A percentile compares a stretch with the other conserved stretches of the same genome.
Conservation (phyloP, 2,329 filamentous ascomycete genomes). For the Drechslera avenae region DNA sequence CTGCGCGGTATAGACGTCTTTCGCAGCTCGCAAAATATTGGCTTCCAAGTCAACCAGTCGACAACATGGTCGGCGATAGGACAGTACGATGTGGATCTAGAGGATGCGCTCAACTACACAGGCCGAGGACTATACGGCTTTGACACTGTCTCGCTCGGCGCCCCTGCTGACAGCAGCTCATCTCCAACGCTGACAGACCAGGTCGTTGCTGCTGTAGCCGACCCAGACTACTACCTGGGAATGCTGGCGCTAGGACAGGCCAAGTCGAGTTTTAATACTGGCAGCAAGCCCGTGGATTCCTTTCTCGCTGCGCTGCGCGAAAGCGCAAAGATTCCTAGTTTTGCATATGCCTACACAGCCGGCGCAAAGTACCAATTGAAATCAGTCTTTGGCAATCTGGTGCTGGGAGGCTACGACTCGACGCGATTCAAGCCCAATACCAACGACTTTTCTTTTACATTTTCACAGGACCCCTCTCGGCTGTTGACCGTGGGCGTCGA, state of each 20-base stretch:
- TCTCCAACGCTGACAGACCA: conserved; percentile 33
- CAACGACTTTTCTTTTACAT: conserved; percentile 41
- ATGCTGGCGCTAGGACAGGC: conserved; percentile 37
- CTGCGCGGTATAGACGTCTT: conserved; percentile 40
- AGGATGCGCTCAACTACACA: conserved; percentile 36
- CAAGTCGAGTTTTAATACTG: conserved; percentile 38
- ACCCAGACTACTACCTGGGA: conserved; percentile 40
- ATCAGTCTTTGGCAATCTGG: conserved; percentile 43
- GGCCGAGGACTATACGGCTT: conserved; percentile 40
- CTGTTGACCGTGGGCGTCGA: conserved; percentile 42
- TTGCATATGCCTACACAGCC: conserved; percentile 45
- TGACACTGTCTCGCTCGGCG: conserved; percentile 37
- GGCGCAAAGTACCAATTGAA: conserved; percentile 44
- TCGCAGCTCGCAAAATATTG: conserved; percentile 34
- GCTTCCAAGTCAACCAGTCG: conserved; percentile 39
- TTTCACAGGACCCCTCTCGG: conserved; percentile 37
- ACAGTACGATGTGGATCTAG: conserved; percentile 38
- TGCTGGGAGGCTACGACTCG: conserved; percentile 51
- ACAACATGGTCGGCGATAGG: conserved; percentile 43
- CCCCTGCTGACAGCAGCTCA: conserved; percentile 21
- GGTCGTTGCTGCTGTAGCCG: conserved; percentile 38
- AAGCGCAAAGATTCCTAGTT: conserved; percentile 38
- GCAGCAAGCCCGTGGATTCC: conserved; percentile 32
- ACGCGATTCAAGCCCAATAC: conserved; percentile 42
- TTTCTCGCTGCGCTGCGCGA: conserved; percentile 39